Evolutionary conservation across 2,329 filamentous ascomycete species (phyloP), one percentile per base, ranked within the genome.

Genomic region (Phialocephala sp.): DNA sequence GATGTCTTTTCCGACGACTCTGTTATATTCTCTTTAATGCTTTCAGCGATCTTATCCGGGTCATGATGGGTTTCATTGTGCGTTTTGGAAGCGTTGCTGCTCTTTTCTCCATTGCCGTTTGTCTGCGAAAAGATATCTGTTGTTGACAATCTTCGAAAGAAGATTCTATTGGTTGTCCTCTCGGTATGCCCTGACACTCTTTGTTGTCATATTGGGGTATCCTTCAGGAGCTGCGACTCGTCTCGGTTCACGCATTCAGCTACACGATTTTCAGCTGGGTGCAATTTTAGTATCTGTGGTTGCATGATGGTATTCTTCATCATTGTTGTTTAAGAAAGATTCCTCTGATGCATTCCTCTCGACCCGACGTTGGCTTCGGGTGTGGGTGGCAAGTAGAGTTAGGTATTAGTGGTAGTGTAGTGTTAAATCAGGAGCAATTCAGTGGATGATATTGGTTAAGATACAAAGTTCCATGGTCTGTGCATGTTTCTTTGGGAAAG

Each of bases 21-120:
- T 71, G 71, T 73, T 68, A 66, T 69, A 70, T 74, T 71, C 68
- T 68, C 63, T 70, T 69, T 72, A 71, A 74, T 72, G 64, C 72
- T 74, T 72, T 70, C 64, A 72, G 69, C 71, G 71, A 74, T 72
- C 70, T 71, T 67, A 64, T 70, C 64, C 62, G 68, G 68, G 62
- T 64, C 59, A 61, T 66, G 54, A 61, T 61, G 61, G 69, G 71
- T 62, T 73, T 72, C 69, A 69, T 74, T 73, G 56, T 72, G 67
- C 66, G 66, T 63, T 71, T 66, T 66, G 69, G 63, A 69, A 71
- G 71, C 68, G 71, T 71, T 69, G 60, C 63, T 68, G 47, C 52
- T 58, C 36, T 68, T 67, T 69, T 68, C 55, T 64, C 63, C 63
- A 57, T 65, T 66, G 67, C 65, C 63, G 56, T 63, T 36, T 65